Percentiles rank a stretch among this genome's conserved stretches.
phyloP scores from a whole-genome alignment of 306 rosid genomes.

The Elaeagnus macrophylla region DNA sequence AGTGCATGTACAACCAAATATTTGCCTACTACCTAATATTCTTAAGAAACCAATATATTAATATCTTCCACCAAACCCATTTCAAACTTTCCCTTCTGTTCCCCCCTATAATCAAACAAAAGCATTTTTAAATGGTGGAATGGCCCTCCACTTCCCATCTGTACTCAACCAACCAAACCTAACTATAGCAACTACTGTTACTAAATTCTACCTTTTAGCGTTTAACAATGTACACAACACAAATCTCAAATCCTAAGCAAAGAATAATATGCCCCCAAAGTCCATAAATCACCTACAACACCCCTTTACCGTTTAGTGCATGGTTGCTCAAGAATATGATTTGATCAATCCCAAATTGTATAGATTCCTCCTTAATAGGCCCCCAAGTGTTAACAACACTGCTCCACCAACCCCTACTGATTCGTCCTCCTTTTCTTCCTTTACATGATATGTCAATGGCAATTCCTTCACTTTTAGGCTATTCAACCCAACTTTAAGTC shows the following conservation, averaged over 20 bases:
- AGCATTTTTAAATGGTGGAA: slow-evolving; percentile 33
- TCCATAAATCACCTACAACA: slow-evolving; percentile 32
- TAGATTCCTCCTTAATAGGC: slow-evolving; percentile 78
- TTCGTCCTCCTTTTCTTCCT: slow-evolving; percentile 47
- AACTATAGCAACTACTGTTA: slow-evolving; percentile 33
- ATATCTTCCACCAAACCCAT: slow-evolving; percentile 14
- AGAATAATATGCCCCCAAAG: slow-evolving; percentile 37
- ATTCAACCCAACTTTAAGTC: slow-evolving; percentile 61
- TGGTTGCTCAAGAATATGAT: slow-evolving; percentile 47
- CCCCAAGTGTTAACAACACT: slow-evolving; percentile 71
- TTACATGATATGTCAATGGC: slow-evolving; percentile 36
- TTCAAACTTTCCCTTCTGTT: slow-evolving; percentile 16
- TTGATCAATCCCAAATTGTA: slow-evolving; percentile 73
- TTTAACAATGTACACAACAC: slow-evolving; percentile 54
- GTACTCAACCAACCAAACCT: slow-evolving; percentile 51
- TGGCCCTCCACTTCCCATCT: slow-evolving; percentile 12
- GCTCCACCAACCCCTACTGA: slow-evolving; percentile 78
- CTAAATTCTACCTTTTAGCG: slow-evolving; percentile 32
- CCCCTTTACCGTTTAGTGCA: slow-evolving; percentile 12
- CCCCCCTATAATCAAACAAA: slow-evolving; percentile 24
- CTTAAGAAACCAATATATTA: slow-evolving; percentile 18
- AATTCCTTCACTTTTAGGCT: slow-evolving; percentile 66
- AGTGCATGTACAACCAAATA: slow-evolving; percentile 35
- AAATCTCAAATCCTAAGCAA: slow-evolving; percentile 53
- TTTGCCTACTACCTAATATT: slow-evolving; percentile 23